These are phyloP conservation scores for Avena sativa DNA, from an alignment of 176 grass and related monocot genomes.

Conservation along the genomic window DNA sequence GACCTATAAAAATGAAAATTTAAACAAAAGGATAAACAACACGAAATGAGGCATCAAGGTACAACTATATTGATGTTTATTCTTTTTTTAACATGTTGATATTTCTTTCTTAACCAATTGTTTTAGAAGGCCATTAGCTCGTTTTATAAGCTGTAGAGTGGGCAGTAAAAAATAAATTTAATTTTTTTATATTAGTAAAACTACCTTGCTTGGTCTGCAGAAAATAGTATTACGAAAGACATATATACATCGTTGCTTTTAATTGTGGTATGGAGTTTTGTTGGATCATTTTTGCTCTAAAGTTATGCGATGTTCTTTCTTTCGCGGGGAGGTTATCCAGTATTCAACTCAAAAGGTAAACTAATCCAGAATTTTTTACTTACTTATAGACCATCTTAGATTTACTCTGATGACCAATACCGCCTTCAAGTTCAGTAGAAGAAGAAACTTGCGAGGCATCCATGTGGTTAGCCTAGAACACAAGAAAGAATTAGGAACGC, in stretches of 20 bases:
- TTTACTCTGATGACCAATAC: constrained; percentile 37
- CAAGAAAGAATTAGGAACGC: constrained; percentile 35
- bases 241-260: not conserved
- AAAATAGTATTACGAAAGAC: constrained; percentile 2
- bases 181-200: not conserved
- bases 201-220: constrained; percentile 2
- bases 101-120: not conserved
- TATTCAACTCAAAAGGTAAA: not conserved
- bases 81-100: not conserved
- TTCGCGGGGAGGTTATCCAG: not conserved
- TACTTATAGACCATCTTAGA: constrained; percentile 52
- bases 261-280: constrained; percentile 12
- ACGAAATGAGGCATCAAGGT: constrained; percentile 41
- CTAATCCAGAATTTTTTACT: constrained; percentile 25
- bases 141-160: not conserved
- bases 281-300: not conserved
- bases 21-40: constrained; percentile 23
- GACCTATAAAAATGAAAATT: constrained; percentile 51
- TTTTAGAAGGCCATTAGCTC: constrained; percentile 9
- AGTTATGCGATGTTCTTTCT: not conserved
- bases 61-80: not conserved
- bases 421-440: constrained; percentile 45
- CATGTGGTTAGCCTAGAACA: constrained; percentile 43
- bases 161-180: not conserved
- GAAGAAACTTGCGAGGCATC: constrained; percentile 43